Conservation (phyloP, 257 asterid species). For the Fraxinus americana region DNA sequence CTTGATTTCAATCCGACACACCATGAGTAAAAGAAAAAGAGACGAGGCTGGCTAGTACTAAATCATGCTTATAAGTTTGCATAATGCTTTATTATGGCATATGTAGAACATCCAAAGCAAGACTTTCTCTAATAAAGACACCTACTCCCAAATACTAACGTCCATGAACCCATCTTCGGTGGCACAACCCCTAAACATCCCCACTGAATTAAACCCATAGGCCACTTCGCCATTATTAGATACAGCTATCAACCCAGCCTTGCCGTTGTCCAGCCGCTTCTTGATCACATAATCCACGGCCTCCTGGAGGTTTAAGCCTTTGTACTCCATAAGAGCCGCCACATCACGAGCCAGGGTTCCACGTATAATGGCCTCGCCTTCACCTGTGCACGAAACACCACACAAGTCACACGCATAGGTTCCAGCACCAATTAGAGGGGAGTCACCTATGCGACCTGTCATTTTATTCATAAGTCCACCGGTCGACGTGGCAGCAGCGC, state of each 20-base stretch:
- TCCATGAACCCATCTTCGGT: conserved; percentile 89
- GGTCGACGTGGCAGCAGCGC: conserved; percentile 97
- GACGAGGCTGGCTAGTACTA: neutral
- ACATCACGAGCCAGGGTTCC: conserved; percentile 95
- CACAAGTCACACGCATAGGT: conserved; percentile 78
- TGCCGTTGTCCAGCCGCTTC: conserved; percentile 66
- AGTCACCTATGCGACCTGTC: conserved; percentile 88
- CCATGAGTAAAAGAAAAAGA: neutral
- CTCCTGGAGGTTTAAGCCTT: conserved; percentile 69
- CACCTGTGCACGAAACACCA: conserved; percentile 95
- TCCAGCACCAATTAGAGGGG: conserved; percentile 92
- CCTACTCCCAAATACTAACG: conserved; percentile 81
- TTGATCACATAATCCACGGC: conserved; percentile 81
- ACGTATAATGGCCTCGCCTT: conserved; percentile 95
- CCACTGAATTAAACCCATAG: conserved; percentile 74
- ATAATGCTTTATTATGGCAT: neutral
- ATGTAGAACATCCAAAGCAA: conserved; percentile 15
- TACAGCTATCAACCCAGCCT: conserved; percentile 93
- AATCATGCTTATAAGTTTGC: neutral
- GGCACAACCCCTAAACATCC: conserved; percentile 91
- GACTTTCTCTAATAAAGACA: neutral
- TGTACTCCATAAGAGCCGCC: conserved; percentile 95
- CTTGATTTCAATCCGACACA: neutral
- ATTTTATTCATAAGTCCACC: conserved; percentile 96
- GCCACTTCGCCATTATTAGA: conserved; percentile 83